phyloP scores from a whole-genome alignment of 768 basidiomycete species.

The Trametes cubensis region DNA sequence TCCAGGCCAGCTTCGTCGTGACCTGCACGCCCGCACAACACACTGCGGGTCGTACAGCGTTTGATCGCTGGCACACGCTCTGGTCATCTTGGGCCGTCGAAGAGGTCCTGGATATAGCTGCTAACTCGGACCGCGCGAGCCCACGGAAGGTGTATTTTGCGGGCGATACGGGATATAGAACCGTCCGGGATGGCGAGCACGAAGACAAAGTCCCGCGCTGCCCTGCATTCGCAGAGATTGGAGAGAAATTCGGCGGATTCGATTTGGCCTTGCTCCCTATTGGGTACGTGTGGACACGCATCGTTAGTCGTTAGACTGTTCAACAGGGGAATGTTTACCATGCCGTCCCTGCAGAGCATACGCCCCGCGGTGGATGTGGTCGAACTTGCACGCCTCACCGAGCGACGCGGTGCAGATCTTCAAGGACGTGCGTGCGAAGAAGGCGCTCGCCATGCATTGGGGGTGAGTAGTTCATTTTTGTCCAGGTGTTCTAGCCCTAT shows the following conservation, averaged over 20 bases:
- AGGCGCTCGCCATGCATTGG: constrained; percentile 73
- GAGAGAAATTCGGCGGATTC: constrained; percentile 60
- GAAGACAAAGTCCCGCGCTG: constrained; percentile 58
- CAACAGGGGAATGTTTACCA: no score
- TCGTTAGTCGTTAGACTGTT: no score
- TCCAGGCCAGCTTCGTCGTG: constrained; percentile 43
- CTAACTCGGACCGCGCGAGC: constrained; percentile 2
- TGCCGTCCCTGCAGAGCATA: constrained; percentile 65
- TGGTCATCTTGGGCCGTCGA: constrained; percentile 72
- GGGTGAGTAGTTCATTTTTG: constrained; percentile 43
- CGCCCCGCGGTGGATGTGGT: constrained; percentile 55
- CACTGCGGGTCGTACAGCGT: constrained; percentile 51
- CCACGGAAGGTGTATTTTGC: constrained; percentile 60
- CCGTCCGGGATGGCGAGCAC: constrained; percentile 49
- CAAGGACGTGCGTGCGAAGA: constrained; percentile 60
- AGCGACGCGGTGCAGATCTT: constrained; percentile 70
- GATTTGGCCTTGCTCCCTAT: constrained; percentile 75
- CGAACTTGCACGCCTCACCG: constrained; percentile 65
- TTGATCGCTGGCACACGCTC: constrained; percentile 58
- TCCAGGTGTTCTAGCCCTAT: not conserved
- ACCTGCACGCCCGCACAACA: constrained; percentile 71
- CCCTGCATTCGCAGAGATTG: constrained; percentile 76
- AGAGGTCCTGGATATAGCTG: constrained; percentile 42
- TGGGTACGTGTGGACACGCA: no score
- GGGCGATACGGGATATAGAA: constrained; percentile 69